Conservation (phyloP, 345 rosid genomes). For the Moricandia arvensis region DNA sequence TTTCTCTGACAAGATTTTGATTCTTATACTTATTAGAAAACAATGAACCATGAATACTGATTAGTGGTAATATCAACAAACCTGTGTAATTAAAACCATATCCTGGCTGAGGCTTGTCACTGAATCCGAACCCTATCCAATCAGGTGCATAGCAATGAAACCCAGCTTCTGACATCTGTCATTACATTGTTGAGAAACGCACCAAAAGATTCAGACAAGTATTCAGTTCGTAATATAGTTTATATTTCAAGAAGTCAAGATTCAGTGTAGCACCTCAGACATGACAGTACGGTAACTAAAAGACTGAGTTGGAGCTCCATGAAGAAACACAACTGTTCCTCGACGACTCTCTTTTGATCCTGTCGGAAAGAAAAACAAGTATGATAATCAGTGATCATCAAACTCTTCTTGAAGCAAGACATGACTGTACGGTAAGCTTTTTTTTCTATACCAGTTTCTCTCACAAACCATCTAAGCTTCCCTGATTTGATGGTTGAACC, state of each 20-base stretch:
- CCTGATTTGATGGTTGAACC: constrained; percentile 68
- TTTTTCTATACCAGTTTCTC: constrained; percentile 78
- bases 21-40: constrained; percentile 9
- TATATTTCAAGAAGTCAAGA: constrained; percentile 1
- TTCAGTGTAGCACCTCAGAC: constrained; percentile 62
- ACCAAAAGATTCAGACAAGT: background rate
- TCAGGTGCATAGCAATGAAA: constrained; percentile 95
- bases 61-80: constrained; percentile 13
- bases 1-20: constrained; percentile 51
- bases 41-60: background rate
- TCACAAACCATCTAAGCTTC: constrained; percentile 73
- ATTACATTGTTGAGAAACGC: constrained; percentile 19
- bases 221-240: no score
- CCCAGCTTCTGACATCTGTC: constrained; percentile 86
- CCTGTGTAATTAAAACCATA: constrained; percentile 92
- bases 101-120: constrained; percentile 92
- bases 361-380: constrained; percentile 12
- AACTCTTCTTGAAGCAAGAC: background rate
- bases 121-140: constrained; percentile 98
- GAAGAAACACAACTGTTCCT: constrained; percentile 79
- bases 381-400: background rate
- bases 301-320: constrained; percentile 95
- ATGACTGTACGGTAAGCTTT: no score
- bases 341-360: constrained; percentile 71
- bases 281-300: constrained; percentile 81